These are phyloP conservation scores for Coemansia asiatica DNA, from an alignment of 192 early-diverging fungal species.

Conservation along the genomic window DNA sequence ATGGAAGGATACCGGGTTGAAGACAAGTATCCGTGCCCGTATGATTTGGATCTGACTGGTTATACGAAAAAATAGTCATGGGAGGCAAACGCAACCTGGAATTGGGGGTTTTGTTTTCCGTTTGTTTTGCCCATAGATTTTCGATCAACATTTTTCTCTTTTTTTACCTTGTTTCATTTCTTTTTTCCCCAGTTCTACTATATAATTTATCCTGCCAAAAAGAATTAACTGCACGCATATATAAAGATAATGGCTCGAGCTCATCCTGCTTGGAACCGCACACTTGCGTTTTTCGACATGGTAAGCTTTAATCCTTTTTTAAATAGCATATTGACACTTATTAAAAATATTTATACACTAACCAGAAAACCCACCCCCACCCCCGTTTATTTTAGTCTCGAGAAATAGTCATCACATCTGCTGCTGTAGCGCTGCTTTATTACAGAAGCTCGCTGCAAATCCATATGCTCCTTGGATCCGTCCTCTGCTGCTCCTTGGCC, in stretches of 20 bases:
- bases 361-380: no score
- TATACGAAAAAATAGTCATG: no score
- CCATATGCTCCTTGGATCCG: slow-evolving; percentile 18
- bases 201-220: no score
- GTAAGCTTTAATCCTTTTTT: no score
- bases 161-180: background rate
- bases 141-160: background rate
- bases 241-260: background rate
- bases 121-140: background rate
- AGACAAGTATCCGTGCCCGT: slow-evolving; percentile 28
- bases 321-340: no score
- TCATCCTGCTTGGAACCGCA: background rate
- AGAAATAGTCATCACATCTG: slow-evolving; percentile 26
- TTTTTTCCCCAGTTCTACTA: no score
- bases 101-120: slow-evolving; percentile 5
- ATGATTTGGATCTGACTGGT: slow-evolving; percentile 33
- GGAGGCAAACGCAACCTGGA: no score
- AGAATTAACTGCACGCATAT: no score
- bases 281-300: slow-evolving; percentile 24
- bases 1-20: slow-evolving; percentile 29
- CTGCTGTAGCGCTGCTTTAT: slow-evolving; percentile 20
- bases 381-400: no score
- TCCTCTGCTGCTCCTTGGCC: slow-evolving; percentile 18
- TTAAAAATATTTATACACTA: no score
- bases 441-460: slow-evolving; percentile 29